These are phyloP conservation scores for Arachnomyces sp. DNA, from an alignment of 2,329 filamentous ascomycete genomes.

Conservation along the genomic window DNA sequence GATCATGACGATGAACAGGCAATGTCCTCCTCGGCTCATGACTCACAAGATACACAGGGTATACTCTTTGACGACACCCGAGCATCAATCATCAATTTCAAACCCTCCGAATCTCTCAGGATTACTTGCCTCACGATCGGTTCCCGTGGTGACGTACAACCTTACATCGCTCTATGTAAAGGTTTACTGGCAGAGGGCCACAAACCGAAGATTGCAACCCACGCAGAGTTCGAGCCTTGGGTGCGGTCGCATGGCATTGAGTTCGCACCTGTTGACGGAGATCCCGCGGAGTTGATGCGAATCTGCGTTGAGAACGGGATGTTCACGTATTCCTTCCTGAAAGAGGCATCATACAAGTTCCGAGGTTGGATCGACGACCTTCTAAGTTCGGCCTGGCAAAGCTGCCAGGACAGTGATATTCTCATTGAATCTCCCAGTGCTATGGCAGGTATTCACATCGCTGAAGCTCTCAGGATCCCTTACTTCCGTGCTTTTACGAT, in stretches of 20 bases:
- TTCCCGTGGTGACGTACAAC: constrained; percentile 90
- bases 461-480: constrained; percentile 82
- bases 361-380: constrained; percentile 92
- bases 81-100: constrained; percentile 84
- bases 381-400: constrained; percentile 68
- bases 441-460: constrained; percentile 97
- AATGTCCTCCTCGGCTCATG: constrained; percentile 16
- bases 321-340: constrained; percentile 86
- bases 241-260: constrained; percentile 88
- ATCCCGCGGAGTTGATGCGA: constrained; percentile 88
- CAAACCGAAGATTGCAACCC: constrained; percentile 77
- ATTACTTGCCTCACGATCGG: constrained; percentile 95
- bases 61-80: constrained; percentile 84
- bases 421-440: constrained; percentile 92
- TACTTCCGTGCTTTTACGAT: constrained; percentile 98
- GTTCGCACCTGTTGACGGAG: constrained; percentile 78
- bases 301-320: constrained; percentile 96
- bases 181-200: constrained; percentile 83
- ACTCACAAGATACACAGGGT: constrained; percentile 48
- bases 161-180: constrained; percentile 94
- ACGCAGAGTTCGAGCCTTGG: constrained; percentile 83
- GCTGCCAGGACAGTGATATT: constrained; percentile 79
- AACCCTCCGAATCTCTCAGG: constrained; percentile 66
- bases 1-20: constrained; percentile 24
- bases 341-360: constrained; percentile 78